phyloP scores from a whole-genome alignment of 805 yeast genomes.

The Cyberlindnera meyerae region DNA sequence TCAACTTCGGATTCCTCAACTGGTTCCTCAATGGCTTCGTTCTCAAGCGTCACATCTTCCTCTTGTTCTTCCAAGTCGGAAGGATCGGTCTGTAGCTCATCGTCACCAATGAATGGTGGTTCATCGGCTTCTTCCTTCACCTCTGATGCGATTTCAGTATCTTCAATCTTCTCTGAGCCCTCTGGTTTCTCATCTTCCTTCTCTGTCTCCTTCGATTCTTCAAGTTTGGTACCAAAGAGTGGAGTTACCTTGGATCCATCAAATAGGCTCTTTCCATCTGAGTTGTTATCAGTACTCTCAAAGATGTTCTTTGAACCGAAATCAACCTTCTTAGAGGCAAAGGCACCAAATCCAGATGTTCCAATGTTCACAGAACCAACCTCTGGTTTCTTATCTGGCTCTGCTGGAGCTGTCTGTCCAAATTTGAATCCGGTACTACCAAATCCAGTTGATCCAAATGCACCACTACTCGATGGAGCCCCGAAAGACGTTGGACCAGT shows the following conservation, averaged over 20 bases:
- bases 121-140: slow-evolving; percentile 4
- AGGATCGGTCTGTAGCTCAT: slow-evolving; percentile 1
- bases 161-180: too few species aligned
- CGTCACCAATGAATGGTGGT: slow-evolving; percentile 3
- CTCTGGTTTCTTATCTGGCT: neutral
- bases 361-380: slow-evolving; percentile 1
- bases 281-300: slow-evolving; percentile 1
- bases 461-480: neutral
- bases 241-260: too few species aligned
- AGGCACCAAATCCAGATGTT: slow-evolving; percentile 16
- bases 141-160: too few species aligned
- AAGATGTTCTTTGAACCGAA: slow-evolving; percentile 14
- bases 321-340: slow-evolving; percentile 11
- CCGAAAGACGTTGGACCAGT: slow-evolving; percentile 5
- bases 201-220: too few species aligned
- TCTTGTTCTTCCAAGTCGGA: slow-evolving; percentile 1
- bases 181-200: too few species aligned
- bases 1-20: slow-evolving; percentile 1
- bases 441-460: slow-evolving; percentile 8
- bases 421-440: slow-evolving; percentile 4
- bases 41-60: slow-evolving; percentile 1
- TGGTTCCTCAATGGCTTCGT: slow-evolving; percentile 7
- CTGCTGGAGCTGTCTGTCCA: neutral
- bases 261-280: too few species aligned
- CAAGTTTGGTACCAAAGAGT: too few species aligned